A percentile compares a stretch with the other conserved stretches of the same genome.
phyloP scores from a whole-genome alignment of 176 grass and related monocot genomes.

The Zizania latifolia region DNA sequence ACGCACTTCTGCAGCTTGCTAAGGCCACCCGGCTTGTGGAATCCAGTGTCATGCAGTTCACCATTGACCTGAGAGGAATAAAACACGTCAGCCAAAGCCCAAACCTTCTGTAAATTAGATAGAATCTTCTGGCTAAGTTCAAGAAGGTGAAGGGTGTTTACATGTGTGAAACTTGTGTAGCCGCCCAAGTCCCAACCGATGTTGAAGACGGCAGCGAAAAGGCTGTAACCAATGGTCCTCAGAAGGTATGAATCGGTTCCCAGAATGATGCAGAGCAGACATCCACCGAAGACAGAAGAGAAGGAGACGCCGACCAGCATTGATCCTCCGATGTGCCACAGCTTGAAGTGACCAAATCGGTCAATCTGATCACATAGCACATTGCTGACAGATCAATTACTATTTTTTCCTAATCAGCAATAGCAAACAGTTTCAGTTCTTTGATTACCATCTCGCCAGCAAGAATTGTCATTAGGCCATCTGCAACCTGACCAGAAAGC shows the following conservation, averaged over 20 bases:
- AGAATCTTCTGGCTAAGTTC: background rate
- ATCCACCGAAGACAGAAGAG: constrained; percentile 71
- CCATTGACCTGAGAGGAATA: constrained; percentile 55
- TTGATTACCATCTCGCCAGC: constrained; percentile 58
- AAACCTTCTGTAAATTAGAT: background rate
- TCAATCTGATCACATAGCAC: constrained; percentile 37
- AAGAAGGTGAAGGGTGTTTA: constrained; percentile 7
- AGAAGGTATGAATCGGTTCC: constrained; percentile 48
- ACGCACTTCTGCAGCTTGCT: constrained; percentile 69
- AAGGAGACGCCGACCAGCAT: constrained; percentile 59
- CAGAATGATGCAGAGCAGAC: constrained; percentile 51
- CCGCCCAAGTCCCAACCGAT: constrained; percentile 66
- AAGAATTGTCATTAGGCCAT: constrained; percentile 55
- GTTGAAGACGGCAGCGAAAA: constrained; percentile 66
- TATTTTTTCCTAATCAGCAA: background rate
- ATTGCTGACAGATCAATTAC: background rate
- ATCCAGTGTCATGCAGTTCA: constrained; percentile 64
- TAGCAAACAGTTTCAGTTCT: background rate
- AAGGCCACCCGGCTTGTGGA: constrained; percentile 62
- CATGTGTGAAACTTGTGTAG: constrained; percentile 78
- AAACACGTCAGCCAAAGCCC: background rate
- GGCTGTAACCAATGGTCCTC: constrained; percentile 58
- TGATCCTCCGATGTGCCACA: constrained; percentile 68
- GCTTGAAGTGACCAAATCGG: constrained; percentile 58
- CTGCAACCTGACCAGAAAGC: constrained; percentile 71